phyloP scores from a whole-genome alignment of 2,329 filamentous ascomycete genomes.

The Magnaporthiopsis incrustans region DNA sequence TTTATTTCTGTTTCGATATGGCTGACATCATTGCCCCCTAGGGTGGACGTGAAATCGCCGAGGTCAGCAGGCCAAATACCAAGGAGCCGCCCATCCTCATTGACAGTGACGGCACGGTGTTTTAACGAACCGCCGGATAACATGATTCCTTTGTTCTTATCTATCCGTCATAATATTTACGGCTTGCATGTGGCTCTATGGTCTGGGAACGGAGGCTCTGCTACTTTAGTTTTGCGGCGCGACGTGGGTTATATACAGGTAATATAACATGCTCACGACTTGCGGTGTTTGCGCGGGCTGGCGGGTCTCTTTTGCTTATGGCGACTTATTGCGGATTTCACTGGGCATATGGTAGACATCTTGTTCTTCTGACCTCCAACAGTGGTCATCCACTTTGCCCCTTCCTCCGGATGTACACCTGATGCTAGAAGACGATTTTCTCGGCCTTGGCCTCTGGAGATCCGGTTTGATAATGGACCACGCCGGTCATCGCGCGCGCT shows the following conservation, averaged over 20 bases:
- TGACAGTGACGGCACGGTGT: constrained; percentile 91
- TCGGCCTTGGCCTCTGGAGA: no score
- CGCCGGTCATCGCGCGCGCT: no score
- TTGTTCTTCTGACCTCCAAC: no score
- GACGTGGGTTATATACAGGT: neutral
- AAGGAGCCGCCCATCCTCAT: constrained; percentile 96
- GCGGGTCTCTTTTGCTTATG: no score
- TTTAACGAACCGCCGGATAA: constrained; percentile 28
- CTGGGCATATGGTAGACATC: no score
- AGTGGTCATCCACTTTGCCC: no score
- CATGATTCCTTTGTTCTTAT: neutral
- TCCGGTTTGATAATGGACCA: no score
- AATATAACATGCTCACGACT: neutral
- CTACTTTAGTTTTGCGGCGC: neutral
- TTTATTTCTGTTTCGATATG: constrained; percentile 8
- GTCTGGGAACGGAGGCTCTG: neutral
- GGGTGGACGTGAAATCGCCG: constrained; percentile 93
- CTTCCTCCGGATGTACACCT: no score
- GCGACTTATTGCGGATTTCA: no score
- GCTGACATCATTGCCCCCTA: constrained; percentile 17
- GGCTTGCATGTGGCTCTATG: neutral
- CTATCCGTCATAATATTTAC: neutral
- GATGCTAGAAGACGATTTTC: no score
- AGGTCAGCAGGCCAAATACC: constrained; percentile 90
- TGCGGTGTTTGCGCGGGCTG: neutral